Conservation (phyloP, 2,329 filamentous ascomycete species). For the Trichoderma sp. region DNA sequence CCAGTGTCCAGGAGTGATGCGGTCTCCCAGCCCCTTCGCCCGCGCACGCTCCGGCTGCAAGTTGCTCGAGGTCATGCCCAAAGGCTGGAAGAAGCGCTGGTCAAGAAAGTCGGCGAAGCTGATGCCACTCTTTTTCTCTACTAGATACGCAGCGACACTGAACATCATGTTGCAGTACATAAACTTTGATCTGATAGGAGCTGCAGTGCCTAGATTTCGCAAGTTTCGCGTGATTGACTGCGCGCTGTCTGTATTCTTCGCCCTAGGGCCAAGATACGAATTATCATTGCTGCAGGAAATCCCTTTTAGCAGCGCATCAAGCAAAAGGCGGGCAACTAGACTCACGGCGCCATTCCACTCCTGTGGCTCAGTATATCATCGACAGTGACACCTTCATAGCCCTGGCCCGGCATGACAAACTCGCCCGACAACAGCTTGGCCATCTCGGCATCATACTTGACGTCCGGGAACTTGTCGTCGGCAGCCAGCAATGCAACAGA, state of each 20-base stretch:
- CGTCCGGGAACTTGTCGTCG: constrained; percentile 23
- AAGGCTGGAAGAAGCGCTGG: constrained; percentile 25
- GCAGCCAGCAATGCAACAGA: constrained; percentile 28
- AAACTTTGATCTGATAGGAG: constrained; percentile 26
- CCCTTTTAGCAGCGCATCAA: neutral
- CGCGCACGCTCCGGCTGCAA: constrained; percentile 25
- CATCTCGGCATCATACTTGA: constrained; percentile 27
- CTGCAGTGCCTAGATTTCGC: constrained; percentile 26
- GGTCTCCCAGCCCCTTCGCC: constrained; percentile 22
- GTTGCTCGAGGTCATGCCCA: constrained; percentile 28
- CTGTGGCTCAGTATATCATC: constrained; percentile 28
- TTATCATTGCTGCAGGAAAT: constrained; percentile 25
- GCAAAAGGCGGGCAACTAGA: neutral
- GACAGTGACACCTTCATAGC: constrained; percentile 23
- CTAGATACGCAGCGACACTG: constrained; percentile 27
- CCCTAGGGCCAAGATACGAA: constrained; percentile 24
- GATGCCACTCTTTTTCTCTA: constrained; percentile 23
- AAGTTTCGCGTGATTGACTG: constrained; percentile 29
- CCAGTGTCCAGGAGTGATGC: constrained; percentile 23
- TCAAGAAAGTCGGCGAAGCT: constrained; percentile 27
- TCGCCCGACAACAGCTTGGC: constrained; percentile 27
- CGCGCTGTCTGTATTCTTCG: constrained; percentile 24
- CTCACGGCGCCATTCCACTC: constrained; percentile 28
- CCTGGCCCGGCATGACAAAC: constrained; percentile 26
- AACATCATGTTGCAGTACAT: constrained; percentile 32